Evolutionary conservation across 2,329 filamentous ascomycete genomes (phyloP).

Genomic region (Penicillium palitans): DNA sequence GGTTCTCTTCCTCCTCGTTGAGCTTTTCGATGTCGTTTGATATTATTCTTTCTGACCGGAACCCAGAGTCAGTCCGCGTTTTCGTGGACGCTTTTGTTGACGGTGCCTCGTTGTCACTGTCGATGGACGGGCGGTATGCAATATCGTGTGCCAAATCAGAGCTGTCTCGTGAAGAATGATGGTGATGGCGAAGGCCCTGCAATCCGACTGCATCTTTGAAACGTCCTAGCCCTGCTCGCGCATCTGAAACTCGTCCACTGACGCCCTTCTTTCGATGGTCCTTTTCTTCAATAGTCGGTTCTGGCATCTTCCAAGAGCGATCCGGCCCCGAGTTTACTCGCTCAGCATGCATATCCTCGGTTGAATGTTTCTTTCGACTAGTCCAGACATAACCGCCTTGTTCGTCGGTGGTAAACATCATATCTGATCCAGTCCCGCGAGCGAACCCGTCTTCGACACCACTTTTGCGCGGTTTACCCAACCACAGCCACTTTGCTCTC

Average conservation of each 20-base stretch:
- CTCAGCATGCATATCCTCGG: conserved; percentile 41
- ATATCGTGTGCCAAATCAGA: conserved; percentile 32
- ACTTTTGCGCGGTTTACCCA: conserved; percentile 77
- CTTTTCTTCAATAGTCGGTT: conserved; percentile 38
- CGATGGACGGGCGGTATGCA: conserved; percentile 29
- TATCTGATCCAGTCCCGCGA: conserved; percentile 37
- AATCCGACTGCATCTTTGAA: conserved; percentile 80
- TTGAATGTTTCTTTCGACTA: conserved; percentile 39
- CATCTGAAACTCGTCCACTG: conserved; percentile 74
- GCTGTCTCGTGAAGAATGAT: conserved; percentile 40
- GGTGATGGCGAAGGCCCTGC: conserved; percentile 42
- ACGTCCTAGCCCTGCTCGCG: conserved; percentile 76
- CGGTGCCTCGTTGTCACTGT: conserved; percentile 32
- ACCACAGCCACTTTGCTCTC: conserved; percentile 90
- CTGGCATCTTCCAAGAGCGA: conserved; percentile 32
- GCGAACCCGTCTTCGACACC: conserved; percentile 34
- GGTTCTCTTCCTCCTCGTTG: conserved; percentile 19
- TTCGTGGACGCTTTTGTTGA: conserved; percentile 14
- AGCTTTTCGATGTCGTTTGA: conserved; percentile 21
- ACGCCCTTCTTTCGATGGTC: conserved; percentile 67
- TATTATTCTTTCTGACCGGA: conserved; percentile 19
- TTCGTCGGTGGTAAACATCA: conserved; percentile 48
- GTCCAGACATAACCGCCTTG: conserved; percentile 50
- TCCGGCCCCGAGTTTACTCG: conserved; percentile 34
- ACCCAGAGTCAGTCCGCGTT: conserved; percentile 16